Conservation (phyloP, 805 yeast genomes). For the Nakazawaea anatomiae region DNA sequence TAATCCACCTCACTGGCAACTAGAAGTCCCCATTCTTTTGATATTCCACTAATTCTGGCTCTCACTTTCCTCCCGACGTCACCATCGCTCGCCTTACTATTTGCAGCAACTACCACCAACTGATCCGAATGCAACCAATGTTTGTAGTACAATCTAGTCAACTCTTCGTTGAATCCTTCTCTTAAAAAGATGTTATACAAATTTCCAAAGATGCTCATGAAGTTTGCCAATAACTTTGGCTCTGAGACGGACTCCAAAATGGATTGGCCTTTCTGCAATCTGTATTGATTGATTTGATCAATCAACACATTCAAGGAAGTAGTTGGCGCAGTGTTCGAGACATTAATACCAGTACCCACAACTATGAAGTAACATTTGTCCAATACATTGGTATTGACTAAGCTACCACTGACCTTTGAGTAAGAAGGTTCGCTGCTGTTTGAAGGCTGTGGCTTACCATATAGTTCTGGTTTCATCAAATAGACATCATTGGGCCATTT, state of each 20-base stretch:
- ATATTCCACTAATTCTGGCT: slow-evolving; percentile 75
- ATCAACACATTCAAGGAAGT: slow-evolving; percentile 78
- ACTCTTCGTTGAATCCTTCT: slow-evolving; percentile 63
- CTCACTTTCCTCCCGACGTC: slow-evolving; percentile 22
- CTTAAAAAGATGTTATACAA: slow-evolving; percentile 52
- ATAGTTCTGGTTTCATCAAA: slow-evolving; percentile 59
- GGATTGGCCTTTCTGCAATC: slow-evolving; percentile 33
- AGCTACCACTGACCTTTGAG: slow-evolving; percentile 76
- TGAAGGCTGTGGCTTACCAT: slow-evolving; percentile 25
- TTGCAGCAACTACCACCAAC: slow-evolving; percentile 54
- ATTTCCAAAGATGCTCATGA: slow-evolving; percentile 59
- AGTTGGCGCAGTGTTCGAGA: slow-evolving; percentile 83
- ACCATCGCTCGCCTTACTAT: slow-evolving; percentile 36
- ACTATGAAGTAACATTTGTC: slow-evolving; percentile 58
- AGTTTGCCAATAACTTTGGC: slow-evolving; percentile 59
- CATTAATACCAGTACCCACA: slow-evolving; percentile 84
- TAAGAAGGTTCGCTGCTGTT: slow-evolving; percentile 51
- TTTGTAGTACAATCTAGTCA: slow-evolving; percentile 62
- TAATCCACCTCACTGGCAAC: slow-evolving; percentile 62
- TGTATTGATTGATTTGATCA: slow-evolving; percentile 47
- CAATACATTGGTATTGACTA: slow-evolving; percentile 72
- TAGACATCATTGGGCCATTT: slow-evolving; percentile 98
- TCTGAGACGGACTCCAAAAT: slow-evolving; percentile 22
- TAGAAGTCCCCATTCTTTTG: slow-evolving; percentile 78
- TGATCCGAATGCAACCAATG: slow-evolving; percentile 85